Evolutionary conservation across 177 flowering plant genomes (phyloP).

Genomic region (Vitis hybrid): DNA sequence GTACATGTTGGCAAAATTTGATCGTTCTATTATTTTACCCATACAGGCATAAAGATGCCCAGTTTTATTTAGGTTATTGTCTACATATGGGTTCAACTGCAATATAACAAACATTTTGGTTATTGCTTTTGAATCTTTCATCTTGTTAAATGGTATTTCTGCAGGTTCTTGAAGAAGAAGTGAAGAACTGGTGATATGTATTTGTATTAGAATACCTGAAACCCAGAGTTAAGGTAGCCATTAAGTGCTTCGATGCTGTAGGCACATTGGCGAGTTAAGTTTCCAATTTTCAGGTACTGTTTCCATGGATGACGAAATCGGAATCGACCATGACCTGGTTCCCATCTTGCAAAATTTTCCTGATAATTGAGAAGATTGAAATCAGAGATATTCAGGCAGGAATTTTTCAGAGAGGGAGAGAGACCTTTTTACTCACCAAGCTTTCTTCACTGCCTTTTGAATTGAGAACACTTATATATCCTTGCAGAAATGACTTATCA

Average conservation of each 20-base stretch:
- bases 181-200: not conserved
- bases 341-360: constrained; percentile 42
- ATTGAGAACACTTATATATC: constrained; percentile 43
- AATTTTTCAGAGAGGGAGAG: not conserved
- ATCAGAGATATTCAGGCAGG: not conserved
- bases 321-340: constrained; percentile 33
- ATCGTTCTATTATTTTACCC: not conserved
- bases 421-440: constrained; percentile 30
- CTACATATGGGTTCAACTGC: too few relatives aligned
- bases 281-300: constrained; percentile 25
- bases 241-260: constrained; percentile 27
- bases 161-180: not conserved
- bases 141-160: too few relatives aligned
- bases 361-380: not conserved
- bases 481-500: constrained; percentile 25
- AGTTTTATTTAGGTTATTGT: too few relatives aligned
- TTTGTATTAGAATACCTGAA: constrained; percentile 10
- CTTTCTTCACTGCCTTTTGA: constrained; percentile 47
- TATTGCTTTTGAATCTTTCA: too few relatives aligned
- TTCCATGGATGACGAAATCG: constrained; percentile 35
- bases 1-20: not conserved
- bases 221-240: constrained; percentile 13
- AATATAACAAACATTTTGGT: too few relatives aligned
- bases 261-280: constrained; percentile 25
- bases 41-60: too few relatives aligned